Base-by-base conservation (phyloP, 805 yeast species). In the Starmera pachycereana region DNA sequence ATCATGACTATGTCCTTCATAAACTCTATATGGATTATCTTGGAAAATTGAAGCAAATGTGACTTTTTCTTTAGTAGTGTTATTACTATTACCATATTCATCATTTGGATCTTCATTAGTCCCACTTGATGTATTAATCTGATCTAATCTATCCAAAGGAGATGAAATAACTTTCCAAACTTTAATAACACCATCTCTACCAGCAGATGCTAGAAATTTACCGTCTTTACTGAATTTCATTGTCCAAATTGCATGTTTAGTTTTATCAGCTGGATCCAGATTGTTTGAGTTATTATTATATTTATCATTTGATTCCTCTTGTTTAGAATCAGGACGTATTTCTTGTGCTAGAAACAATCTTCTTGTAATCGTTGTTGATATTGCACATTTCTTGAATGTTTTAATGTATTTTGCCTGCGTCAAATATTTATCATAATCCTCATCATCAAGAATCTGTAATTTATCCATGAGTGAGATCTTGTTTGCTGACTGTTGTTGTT, bases 141-240 rank as follows among this genome's bases (percentile, higher is more conserved):
- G 52, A 44, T 69, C 79, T 45, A 75, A 58, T 47, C 94, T 62
- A 48, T 84, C 89, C 43, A 77, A 61, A 0, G 87, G 81, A 0
- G 88, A 75, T 4, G 84, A 66, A 0, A 87, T 74, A 6, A 85
- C 94, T 56, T 84, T 78, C 92, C 95, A 88, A 4, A 88, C 63
- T 39, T 77, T 65, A 12, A 89, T 68, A 1, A 68, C 58, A 4
- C 81, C 71, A 53, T 84, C 88, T 49, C 83, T 76, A 14, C 95
- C 94, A 0, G 90, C 96, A 2, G 83, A 74, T 0, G 96, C 96
- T 50, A 89, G 59, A 55, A 70, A 86, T 57, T 76, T 78, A 10
- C 97, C 97, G 60, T 89, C 95, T 11, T 59, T 58, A 42, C 84
- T 78, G 59, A 89, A 89, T 50, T 76, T 72, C 64, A 82, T 65